phyloP scores from a whole-genome alignment of 371 early-diverging fungal species.

The Mucor mucedo region DNA sequence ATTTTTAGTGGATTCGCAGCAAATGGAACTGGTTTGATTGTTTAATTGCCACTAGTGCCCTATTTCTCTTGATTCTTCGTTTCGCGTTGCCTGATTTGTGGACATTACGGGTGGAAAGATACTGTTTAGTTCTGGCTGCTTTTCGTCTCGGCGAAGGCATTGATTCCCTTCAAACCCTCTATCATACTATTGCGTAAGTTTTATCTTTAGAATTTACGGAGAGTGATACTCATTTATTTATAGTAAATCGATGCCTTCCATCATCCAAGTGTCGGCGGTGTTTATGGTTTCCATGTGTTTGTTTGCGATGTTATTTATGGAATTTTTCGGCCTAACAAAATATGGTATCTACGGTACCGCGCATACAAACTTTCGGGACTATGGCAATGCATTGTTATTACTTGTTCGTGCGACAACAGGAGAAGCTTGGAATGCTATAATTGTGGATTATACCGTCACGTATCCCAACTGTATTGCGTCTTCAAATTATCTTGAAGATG shows the following conservation, averaged over 20 bases:
- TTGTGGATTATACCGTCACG: constrained; percentile 59
- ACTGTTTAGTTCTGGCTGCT: constrained; percentile 58
- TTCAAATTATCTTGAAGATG: constrained; percentile 51
- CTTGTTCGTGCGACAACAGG: constrained; percentile 64
- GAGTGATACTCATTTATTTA: neutral
- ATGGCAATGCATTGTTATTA: constrained; percentile 60
- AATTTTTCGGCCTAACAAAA: constrained; percentile 64
- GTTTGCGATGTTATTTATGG: constrained; percentile 66
- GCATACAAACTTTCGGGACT: constrained; percentile 57
- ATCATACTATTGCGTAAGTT: constrained; percentile 59
- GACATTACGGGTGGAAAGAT: constrained; percentile 57
- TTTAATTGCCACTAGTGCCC: constrained; percentile 47
- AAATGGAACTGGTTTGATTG: constrained; percentile 65
- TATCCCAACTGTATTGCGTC: constrained; percentile 54
- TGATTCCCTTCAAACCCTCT: constrained; percentile 59
- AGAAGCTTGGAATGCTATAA: constrained; percentile 64
- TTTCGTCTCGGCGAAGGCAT: constrained; percentile 65
- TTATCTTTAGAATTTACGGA: neutral
- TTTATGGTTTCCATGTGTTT: constrained; percentile 63
- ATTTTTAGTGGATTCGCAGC: constrained; percentile 55
- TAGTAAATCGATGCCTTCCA: constrained; percentile 58
- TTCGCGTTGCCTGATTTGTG: constrained; percentile 55
- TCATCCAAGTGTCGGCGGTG: constrained; percentile 62
- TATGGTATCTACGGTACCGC: constrained; percentile 52
- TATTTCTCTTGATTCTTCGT: constrained; percentile 50